A percentile compares a stretch with the other conserved stretches of the same genome.
These are phyloP conservation scores for Colletotrichum theobromicola DNA, from an alignment of 2,329 filamentous ascomycete species.

Conservation along the genomic window DNA sequence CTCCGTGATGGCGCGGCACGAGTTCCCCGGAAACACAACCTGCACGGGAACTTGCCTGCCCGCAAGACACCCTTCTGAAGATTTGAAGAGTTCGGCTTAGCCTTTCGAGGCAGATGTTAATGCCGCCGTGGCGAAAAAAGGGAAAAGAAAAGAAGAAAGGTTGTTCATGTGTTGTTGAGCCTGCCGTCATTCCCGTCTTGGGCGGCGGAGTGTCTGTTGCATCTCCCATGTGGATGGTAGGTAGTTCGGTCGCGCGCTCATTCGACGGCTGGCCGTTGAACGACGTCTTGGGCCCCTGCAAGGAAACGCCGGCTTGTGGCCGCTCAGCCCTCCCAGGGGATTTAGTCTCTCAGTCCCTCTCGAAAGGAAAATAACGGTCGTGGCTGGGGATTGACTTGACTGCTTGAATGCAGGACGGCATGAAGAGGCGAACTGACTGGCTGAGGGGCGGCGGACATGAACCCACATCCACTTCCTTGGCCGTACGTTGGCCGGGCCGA, in stretches of 20 bases:
- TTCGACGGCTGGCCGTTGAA: not conserved
- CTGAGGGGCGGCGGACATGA: not conserved
- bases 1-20: not conserved
- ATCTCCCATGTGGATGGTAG: not conserved
- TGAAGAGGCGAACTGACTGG: not conserved
- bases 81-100: not conserved
- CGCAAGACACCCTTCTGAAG: not conserved
- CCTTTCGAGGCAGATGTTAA: not conserved
- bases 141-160: not conserved
- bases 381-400: not conserved
- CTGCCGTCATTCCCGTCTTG: not conserved
- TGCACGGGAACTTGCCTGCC: not conserved
- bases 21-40: not conserved
- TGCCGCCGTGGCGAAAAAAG: not conserved
- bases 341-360: not conserved
- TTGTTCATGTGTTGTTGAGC: not conserved
- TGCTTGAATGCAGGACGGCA: not conserved
- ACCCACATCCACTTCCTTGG: not conserved
- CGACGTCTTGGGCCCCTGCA: not conserved
- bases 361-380: not conserved
- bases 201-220: not conserved
- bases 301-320: not conserved
- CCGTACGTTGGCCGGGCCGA: slow-evolving; percentile 4
- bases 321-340: not conserved
- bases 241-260: not conserved